These are phyloP conservation scores for Hyaloscypha finlandica DNA, from an alignment of 495 filamentous ascomycete species.

Conservation along the genomic window DNA sequence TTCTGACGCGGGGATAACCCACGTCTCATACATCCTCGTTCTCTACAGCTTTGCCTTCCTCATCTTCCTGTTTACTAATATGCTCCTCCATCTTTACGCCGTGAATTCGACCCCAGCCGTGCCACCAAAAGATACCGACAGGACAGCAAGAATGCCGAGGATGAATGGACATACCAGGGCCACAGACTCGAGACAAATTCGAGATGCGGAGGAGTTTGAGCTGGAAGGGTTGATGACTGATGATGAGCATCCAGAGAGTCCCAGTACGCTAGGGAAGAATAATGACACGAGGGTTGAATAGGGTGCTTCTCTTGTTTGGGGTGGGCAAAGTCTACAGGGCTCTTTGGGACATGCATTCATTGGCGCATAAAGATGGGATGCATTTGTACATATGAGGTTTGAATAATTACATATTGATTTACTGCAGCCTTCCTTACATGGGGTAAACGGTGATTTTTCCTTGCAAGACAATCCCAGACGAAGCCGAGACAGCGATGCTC, in stretches of 20 bases:
- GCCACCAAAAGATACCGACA: conserved; percentile 30
- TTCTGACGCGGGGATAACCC: conserved; percentile 69
- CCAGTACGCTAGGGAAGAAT: conserved; percentile 39
- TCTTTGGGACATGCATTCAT: background rate
- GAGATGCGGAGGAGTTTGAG: conserved; percentile 90
- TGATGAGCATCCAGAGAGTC: conserved; percentile 62
- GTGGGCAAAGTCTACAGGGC: background rate
- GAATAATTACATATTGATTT: too few relatives aligned
- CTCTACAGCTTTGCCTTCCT: conserved; percentile 89
- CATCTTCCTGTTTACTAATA: conserved; percentile 83
- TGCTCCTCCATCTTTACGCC: conserved; percentile 83
- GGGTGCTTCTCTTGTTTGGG: background rate
- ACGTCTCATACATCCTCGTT: conserved; percentile 89
- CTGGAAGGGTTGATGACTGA: conserved; percentile 88
- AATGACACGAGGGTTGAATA: conserved; percentile 36
- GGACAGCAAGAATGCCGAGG: conserved; percentile 21
- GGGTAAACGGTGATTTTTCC: too few relatives aligned
- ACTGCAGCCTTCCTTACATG: too few relatives aligned
- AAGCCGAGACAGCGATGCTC: too few relatives aligned
- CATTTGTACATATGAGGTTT: too few relatives aligned
- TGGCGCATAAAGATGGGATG: background rate
- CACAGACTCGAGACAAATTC: conserved; percentile 48
- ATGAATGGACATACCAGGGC: conserved; percentile 57
- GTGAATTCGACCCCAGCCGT: conserved; percentile 42
- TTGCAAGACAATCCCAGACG: too few relatives aligned